Evolutionary conservation across 345 rosid species (phyloP).

Genomic region (Eucalyptus erythrocorys): DNA sequence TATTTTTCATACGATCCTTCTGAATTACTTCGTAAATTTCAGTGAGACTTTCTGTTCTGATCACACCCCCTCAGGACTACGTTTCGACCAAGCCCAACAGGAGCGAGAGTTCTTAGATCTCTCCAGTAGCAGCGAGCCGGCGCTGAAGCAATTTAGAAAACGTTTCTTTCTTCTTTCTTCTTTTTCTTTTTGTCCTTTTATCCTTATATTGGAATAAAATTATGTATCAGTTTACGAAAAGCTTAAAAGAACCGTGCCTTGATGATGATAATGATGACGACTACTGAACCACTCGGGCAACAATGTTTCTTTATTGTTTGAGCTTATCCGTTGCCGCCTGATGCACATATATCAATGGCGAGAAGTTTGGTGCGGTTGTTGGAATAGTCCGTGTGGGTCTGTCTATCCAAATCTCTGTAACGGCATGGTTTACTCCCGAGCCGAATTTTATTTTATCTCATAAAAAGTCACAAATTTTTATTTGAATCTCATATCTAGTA

Average conservation of each 20-base stretch:
- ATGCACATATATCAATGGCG: neutral
- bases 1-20: neutral
- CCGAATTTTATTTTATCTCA: too few species aligned
- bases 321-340: neutral
- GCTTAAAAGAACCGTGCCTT: neutral
- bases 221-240: neutral
- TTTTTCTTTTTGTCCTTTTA: neutral
- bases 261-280: neutral
- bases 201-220: neutral
- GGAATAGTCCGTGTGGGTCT: neutral
- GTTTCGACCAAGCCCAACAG: constrained; percentile 42
- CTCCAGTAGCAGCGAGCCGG: neutral
- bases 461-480: too few species aligned
- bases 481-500: too few species aligned
- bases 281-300: neutral
- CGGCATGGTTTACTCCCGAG: neutral
- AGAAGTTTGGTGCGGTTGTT: neutral
- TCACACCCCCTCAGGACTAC: constrained; percentile 6
- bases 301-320: neutral
- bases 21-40: neutral
- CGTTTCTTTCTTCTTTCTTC: neutral
- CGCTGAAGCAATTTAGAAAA: neutral
- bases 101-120: constrained; percentile 31
- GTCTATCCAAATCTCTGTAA: neutral
- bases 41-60: neutral